phyloP scores from a whole-genome alignment of 2,329 filamentous ascomycete species.

The Orbilia oligospora region DNA sequence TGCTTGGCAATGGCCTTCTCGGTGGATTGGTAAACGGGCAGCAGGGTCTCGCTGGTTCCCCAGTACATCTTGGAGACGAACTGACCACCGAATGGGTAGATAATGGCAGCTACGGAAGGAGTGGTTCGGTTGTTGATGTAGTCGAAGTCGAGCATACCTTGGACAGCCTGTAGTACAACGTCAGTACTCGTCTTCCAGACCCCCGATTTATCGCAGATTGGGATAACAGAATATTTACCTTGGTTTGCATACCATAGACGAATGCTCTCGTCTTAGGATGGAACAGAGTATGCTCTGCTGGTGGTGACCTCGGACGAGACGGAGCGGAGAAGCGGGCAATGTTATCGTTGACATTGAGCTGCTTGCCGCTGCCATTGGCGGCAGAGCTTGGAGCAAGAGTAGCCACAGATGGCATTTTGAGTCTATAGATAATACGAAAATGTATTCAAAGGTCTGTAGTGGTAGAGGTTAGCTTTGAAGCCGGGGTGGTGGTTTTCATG shows the following conservation, averaged over 20 bases:
- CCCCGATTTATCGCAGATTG: background rate
- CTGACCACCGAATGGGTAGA: conserved; percentile 99
- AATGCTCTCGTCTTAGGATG: conserved; percentile 99
- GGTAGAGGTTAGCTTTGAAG: conserved; percentile 22
- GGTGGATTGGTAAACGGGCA: conserved; percentile 97
- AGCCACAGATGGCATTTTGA: conserved; percentile 52
- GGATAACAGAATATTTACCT: conserved; percentile 87
- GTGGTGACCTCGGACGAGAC: conserved; percentile 90
- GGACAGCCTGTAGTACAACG: conserved; percentile 67
- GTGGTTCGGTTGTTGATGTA: conserved; percentile 99
- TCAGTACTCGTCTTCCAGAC: conserved; percentile 1
- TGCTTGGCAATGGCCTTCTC: conserved; percentile 96
- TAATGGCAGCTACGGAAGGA: conserved; percentile 97
- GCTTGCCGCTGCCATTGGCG: conserved; percentile 64
- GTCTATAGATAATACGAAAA: conserved; percentile 7
- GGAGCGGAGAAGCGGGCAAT: conserved; percentile 96
- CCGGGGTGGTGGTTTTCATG: conserved; percentile 6
- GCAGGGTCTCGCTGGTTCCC: conserved; percentile 98
- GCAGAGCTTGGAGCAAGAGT: conserved; percentile 63
- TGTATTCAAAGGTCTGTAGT: conserved; percentile 28
- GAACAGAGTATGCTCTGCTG: conserved; percentile 91
- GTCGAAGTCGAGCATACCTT: conserved; percentile 88
- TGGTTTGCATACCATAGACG: conserved; percentile 98
- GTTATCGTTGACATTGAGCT: conserved; percentile 91
- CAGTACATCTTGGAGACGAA: conserved; percentile 99